A percentile compares a stretch with the other conserved stretches of the same genome.
phyloP scores from a whole-genome alignment of 768 basidiomycete genomes.

The Amylocystis lapponica region DNA sequence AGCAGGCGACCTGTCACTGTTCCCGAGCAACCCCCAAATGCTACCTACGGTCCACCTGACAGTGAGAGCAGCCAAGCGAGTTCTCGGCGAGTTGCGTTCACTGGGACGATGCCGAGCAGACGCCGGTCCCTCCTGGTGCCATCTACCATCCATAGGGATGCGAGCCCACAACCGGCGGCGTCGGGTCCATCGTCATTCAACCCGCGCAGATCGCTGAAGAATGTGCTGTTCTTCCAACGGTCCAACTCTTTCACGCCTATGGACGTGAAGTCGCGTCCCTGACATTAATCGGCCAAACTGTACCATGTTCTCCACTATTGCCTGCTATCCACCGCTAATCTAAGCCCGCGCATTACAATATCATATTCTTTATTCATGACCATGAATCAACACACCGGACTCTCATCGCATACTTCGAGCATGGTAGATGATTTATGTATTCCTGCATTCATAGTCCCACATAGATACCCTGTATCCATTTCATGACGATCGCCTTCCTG shows the following conservation, averaged over 20 bases:
- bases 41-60: background rate
- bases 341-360: background rate
- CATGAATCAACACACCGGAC: background rate
- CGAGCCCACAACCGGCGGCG: background rate
- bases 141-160: slow-evolving; percentile 11
- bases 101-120: slow-evolving; percentile 7
- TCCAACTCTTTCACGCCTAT: slow-evolving; percentile 14
- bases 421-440: background rate
- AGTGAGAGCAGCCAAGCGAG: background rate
- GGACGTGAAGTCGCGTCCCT: background rate
- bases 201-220: slow-evolving; percentile 11
- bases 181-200: slow-evolving; percentile 1
- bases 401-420: background rate
- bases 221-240: slow-evolving; percentile 17
- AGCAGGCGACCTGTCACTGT: too few relatives aligned
- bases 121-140: slow-evolving; percentile 17
- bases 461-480: slow-evolving; percentile 1
- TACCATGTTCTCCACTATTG: background rate
- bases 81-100: slow-evolving; percentile 2
- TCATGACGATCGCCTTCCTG: too few relatives aligned
- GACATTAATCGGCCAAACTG: background rate
- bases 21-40: background rate
- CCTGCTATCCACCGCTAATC: background rate
- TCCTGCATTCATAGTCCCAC: background rate
- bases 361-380: background rate